Conservation (phyloP, 805 yeast genomes). For the Nakazawaea pomicola region DNA sequence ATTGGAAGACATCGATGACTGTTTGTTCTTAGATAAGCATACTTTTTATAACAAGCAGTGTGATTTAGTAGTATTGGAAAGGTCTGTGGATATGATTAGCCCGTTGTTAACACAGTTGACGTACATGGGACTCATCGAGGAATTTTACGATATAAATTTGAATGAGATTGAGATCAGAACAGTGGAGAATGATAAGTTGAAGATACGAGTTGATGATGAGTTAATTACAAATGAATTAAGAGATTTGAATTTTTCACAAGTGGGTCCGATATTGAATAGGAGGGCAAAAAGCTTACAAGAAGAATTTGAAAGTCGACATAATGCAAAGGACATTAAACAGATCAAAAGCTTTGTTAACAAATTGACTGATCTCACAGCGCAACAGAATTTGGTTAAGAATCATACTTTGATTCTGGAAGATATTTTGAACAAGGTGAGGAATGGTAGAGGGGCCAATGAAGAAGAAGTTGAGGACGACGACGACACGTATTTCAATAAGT, state of each 20-base stretch:
- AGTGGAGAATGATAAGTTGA: background rate
- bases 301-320: slow-evolving; percentile 57
- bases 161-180: slow-evolving; percentile 26
- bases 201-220: slow-evolving; percentile 36
- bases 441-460: slow-evolving; percentile 17
- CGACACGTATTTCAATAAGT: slow-evolving; percentile 33
- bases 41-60: slow-evolving; percentile 39
- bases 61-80: slow-evolving; percentile 74
- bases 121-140: slow-evolving; percentile 79
- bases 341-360: slow-evolving; percentile 70
- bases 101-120: slow-evolving; percentile 73
- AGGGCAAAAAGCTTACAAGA: slow-evolving; percentile 68
- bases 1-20: slow-evolving; percentile 28
- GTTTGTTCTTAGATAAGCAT: slow-evolving; percentile 27
- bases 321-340: slow-evolving; percentile 53
- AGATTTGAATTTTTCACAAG: slow-evolving; percentile 69
- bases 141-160: slow-evolving; percentile 48
- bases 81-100: slow-evolving; percentile 70
- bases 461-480: slow-evolving; percentile 19
- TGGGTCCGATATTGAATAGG: slow-evolving; percentile 67
- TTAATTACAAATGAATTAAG: slow-evolving; percentile 44
- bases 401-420: slow-evolving; percentile 75
- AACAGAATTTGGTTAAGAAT: slow-evolving; percentile 62
- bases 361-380: slow-evolving; percentile 58
- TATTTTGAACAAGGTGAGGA: slow-evolving; percentile 43